Evolutionary conservation across 352 stramenopile species (phyloP), one percentile per base, ranked within the genome.

Genomic region (Thraustotheca clavata): DNA sequence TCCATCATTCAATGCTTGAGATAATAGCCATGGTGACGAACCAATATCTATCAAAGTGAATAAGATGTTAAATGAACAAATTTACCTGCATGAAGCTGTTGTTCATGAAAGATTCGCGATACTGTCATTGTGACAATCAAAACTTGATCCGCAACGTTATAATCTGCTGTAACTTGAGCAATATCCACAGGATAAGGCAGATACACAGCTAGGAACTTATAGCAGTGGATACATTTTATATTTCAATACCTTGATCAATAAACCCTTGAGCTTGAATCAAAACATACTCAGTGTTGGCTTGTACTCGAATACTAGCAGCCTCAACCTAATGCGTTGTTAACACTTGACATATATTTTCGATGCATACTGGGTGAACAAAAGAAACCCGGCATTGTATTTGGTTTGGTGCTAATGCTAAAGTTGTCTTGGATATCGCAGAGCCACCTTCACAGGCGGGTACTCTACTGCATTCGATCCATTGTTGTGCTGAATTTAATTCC

Each of bases 11-110:
- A 92, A 69, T 16, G 79, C 79, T 49, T 75, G 74, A 0, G 76
- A 74, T 6, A 92, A 62, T 4, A 88, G 48, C 83, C 83, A 92
- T 33, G 81, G 80, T 8, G 75, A 71, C 7, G 83, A 92, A 2
- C 83, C 81, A 24, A 48, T 63, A 60, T 92, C 83, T 26, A 79
- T 24, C 14, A 68, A 35, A 0, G 16, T 27, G 5, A 6, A 33
- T 54, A 2, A 49, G 11, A 4, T 8, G 49, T 41, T 9, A 67
- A n/a, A 67, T 55, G 4, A 16, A 50, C 50, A 14, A 22, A 7
- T 5, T 18, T 38, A 61, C 22, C 36, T 12, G 24, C 36, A 2
- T 20, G 7, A n/a, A 63, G 32, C 18, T 32, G 20, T 33, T 63
- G 26, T 18, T 59, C 41, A 33, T 75, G 59, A 78, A 78, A 92